Evolutionary conservation across 2,329 filamentous ascomycete genomes (phyloP), one percentile per base, ranked within the genome.

Genomic region (Pseudohalonectria lignicola): DNA sequence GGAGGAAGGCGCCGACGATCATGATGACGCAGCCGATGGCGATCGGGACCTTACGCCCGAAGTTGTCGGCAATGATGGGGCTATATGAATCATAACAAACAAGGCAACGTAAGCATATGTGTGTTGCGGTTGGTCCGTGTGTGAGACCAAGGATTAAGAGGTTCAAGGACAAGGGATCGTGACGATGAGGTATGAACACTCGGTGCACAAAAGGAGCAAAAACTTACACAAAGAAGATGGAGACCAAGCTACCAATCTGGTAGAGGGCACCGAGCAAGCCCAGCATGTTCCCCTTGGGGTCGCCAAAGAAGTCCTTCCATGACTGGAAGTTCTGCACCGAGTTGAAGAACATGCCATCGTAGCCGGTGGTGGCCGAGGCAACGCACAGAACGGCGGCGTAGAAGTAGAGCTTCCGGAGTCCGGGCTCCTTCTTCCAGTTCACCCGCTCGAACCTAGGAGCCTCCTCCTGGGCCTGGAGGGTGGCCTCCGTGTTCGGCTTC

Each of bases 241-340:
- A 70, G 31, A 61, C 55, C 42, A 79, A 64, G 40, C 69, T 71
- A 33, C 74, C 74, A 30, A 79, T 66, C 46, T 72, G 72, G 54
- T 78, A 79, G 43, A 73, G 66, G 7, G 74, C 71, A 9, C 66
- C 67, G 3, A 79, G 60, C 23, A 79, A 62, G 37, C 75, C 75
- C 7, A 66, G 54, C 52, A 54, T 46, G 42, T 56, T 50, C 45
- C 66, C 52, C 50, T 63, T 30, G 1, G 61, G 71, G 40, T 69
- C 36, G 21, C 59, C 55, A 46, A 76, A 76, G 50, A 63, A 67
- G 17, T 51, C 49, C 48, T 64, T 56, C 66, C 65, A 71, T 19
- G 53, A 51, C 1, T 60, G 45, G 45, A 66, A 63, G 47, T 62
- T 60, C 47, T 66, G 62, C 5, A 64, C 59, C 7, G 52, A 52